Evolutionary conservation across 1,284 basidiomycete species (phyloP), one percentile per base, ranked within the genome.

Genomic region (Puccinia hordei): DNA sequence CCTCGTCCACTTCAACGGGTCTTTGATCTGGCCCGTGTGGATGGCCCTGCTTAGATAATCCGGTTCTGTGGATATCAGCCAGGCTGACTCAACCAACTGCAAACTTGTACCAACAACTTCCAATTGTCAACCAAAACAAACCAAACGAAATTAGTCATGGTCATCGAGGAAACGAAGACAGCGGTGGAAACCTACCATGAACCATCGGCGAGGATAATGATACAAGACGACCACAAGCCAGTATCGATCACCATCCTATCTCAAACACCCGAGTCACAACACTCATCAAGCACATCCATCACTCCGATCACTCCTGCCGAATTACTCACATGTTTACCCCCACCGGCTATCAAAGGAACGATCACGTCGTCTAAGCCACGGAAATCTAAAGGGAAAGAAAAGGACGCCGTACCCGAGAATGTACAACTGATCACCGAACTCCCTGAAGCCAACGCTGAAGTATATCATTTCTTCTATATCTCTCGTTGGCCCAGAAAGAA

Each of bases 391-490:
- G 33, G 41, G 17, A 63, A 68, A n/a, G 73, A 74, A 24, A 74
- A 74, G 53, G 49, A 69, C 13, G 33, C 22, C 33, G 59, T 65
- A 13, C 65, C 75, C 9, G 41, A 46, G 1, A 30, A 66, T n/a
- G 53, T 77, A 8, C 75, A 77, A 41, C 24, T 76, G 38, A 76
- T 76, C 27, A 30, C 35, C 35, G 24, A 63, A n/a, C 59, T 76
- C 44, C 73, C 57, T 4, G n/a, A 63, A 44, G 73, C 44, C 27
- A 76, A 57, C 22, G n/a, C 35, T 17, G n/a, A 76, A 46, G 73
- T 76, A 35, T 41, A 41, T 12, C 22, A 33, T 4, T 12, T n/a
- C 24, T 38, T 35, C 33, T 73, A 9, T 41, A 35, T 30, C 38
- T 41, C 35, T 68, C 35, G 1, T 24, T 5, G 2, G 9, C 22